Conservation (phyloP, 148 eudicot genomes). For the Rhododendron ovatum region DNA sequence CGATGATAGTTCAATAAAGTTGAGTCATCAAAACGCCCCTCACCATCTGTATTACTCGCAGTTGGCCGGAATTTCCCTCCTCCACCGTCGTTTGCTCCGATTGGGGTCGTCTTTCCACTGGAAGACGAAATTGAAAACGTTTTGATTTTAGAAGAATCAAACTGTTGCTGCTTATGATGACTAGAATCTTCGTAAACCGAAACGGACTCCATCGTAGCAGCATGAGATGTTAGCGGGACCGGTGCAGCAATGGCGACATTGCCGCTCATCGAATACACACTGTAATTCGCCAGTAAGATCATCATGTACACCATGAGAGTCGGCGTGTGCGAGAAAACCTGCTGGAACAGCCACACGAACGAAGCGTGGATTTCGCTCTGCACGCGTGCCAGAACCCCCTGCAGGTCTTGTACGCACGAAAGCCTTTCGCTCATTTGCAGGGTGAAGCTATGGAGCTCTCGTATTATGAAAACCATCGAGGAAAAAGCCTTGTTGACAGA, state of each 20-base stretch:
- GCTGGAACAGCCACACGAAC: constrained; percentile 87
- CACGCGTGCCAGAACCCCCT: constrained; percentile 56
- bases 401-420: constrained; percentile 50
- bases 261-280: constrained; percentile 64
- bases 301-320: constrained; percentile 79
- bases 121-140: constrained; percentile 15
- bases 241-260: constrained; percentile 39
- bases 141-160: constrained; percentile 33
- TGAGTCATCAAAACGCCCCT: constrained; percentile 38
- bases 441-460: constrained; percentile 65
- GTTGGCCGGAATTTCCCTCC: constrained; percentile 48
- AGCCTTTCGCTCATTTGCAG: constrained; percentile 58
- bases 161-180: constrained; percentile 7
- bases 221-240: background rate
- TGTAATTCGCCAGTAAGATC: constrained; percentile 80
- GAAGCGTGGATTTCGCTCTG: constrained; percentile 76
- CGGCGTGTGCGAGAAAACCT: constrained; percentile 77
- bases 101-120: constrained; percentile 34
- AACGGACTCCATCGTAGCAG: constrained; percentile 18
- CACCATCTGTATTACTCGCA: constrained; percentile 67
- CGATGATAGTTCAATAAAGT: constrained; percentile 10
- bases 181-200: constrained; percentile 12
- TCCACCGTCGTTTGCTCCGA: constrained; percentile 69
- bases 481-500: constrained; percentile 80
- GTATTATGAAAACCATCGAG: constrained; percentile 83